Evolutionary conservation across 2,329 filamentous ascomycete genomes (phyloP).

Genomic region (Leptographium flavum): DNA sequence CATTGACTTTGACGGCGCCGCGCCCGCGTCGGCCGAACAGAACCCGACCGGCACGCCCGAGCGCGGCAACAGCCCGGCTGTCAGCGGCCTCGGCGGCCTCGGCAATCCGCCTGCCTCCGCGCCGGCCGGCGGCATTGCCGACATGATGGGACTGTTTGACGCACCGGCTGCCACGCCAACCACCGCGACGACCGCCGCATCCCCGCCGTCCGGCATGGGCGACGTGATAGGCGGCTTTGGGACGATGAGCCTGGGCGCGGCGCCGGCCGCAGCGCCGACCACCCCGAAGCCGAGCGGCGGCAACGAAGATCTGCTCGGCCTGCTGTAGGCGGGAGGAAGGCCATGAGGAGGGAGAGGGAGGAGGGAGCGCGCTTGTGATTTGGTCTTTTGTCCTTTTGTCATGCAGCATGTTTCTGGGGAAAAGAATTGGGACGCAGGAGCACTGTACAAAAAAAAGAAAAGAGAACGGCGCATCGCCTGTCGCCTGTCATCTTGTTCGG

Average conservation of each 20-base stretch:
- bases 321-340: conserved; percentile 27
- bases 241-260: conserved; percentile 57
- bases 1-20: conserved; percentile 56
- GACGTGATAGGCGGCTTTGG: conserved; percentile 87
- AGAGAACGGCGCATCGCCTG: background rate
- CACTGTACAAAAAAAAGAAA: background rate
- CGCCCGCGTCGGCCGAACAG: conserved; percentile 69
- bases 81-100: background rate
- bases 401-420: background rate
- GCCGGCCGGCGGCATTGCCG: conserved; percentile 34
- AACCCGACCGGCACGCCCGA: conserved; percentile 43
- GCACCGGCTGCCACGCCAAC: conserved; percentile 37
- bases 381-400: background rate
- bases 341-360: background rate
- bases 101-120: conserved; percentile 25
- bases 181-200: background rate
- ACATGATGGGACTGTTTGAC: conserved; percentile 58
- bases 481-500: background rate
- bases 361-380: background rate
- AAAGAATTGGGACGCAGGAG: background rate
- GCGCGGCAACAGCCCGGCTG: conserved; percentile 49
- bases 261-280: conserved; percentile 42
- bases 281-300: conserved; percentile 42
- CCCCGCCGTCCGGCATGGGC: conserved; percentile 38
- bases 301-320: conserved; percentile 43